Evolutionary conservation across 257 asterid genomes (phyloP), one percentile per base, ranked within the genome.

Genomic region (Scutellaria barbata): DNA sequence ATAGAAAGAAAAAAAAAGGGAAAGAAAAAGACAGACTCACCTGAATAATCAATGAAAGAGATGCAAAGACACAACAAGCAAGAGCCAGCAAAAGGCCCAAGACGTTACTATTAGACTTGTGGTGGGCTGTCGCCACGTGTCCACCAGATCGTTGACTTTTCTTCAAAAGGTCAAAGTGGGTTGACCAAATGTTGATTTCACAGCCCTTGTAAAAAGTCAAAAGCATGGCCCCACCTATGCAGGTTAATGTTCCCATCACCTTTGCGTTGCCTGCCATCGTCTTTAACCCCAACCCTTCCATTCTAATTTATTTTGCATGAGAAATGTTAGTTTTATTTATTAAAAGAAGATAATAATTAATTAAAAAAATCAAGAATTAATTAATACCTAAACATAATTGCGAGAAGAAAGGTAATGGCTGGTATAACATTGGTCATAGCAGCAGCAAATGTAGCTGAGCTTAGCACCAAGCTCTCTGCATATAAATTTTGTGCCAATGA

Each of bases 201-300:
- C 3, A 4, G 0, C 98, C 94, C 62, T 81, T 88, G 80, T 81
- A 89, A 20, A 92, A 83, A 0, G 90, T 92, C 66, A 92, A 77
- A 57, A 90, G 52, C 96, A 90, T 88, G 25, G 98, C 96, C 10
- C 96, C 98, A 62, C 83, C 76, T 3, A 92, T 79, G 77, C 96
- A 70, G 51, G 80, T 6, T 1, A 88, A 33, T 66, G 95, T 85
- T 51, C 98, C 98, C 1, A 39, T 4, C 56, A 83, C 69, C 74
- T 90, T 92, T 2, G 95, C 90, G 41, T 81, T 81, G 8, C 98
- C 96, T 12, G 83, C 85, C 79, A 5, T 74, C 0, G 88, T 76
- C 33, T 64, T 80, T 16, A 85, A 33, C 52, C 81, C 85, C 60
- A 88, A 43, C 37, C 65, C 63, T 80, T 92, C 98, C 86, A 92